These are phyloP conservation scores for Trichoderma breve DNA, from an alignment of 2,329 filamentous ascomycete species.

Conservation along the genomic window DNA sequence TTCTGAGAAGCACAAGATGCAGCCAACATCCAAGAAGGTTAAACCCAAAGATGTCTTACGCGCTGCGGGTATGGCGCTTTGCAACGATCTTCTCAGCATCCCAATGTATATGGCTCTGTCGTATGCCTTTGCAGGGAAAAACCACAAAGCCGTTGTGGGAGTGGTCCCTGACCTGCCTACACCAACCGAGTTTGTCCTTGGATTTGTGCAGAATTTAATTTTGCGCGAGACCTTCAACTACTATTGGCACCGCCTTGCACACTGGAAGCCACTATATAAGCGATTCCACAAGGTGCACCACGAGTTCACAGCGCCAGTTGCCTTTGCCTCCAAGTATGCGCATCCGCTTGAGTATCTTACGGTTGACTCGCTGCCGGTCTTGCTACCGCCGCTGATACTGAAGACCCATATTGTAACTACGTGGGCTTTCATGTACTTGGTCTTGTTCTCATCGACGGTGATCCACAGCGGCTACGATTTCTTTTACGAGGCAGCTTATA, in stretches of 20 bases:
- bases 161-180: conserved; percentile 36
- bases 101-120: not conserved
- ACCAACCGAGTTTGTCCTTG: conserved; percentile 35
- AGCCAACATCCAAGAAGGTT: conserved; percentile 50
- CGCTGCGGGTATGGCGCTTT: not conserved
- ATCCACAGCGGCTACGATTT: conserved; percentile 60
- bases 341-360: conserved; percentile 56
- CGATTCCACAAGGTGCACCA: conserved; percentile 57
- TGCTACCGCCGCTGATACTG: conserved; percentile 47
- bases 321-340: conserved; percentile 54
- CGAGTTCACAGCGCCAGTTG: conserved; percentile 53
- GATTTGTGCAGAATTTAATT: conserved; percentile 42
- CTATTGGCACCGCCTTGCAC: conserved; percentile 53
- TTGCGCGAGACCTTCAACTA: conserved; percentile 54
- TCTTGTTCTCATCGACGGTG: conserved; percentile 50
- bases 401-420: conserved; percentile 49
- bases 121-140: not conserved
- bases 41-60: conserved; percentile 39
- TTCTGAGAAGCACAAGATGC: conserved; percentile 52
- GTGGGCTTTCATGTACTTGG: conserved; percentile 49
- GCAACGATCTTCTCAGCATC: not conserved
- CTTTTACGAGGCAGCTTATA: conserved; percentile 43
- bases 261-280: conserved; percentile 47
- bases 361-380: conserved; percentile 53
- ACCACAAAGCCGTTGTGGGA: not conserved